Evolutionary conservation across 164 flowering plant genomes (phyloP).

Genomic region (Amborella trichopoda): DNA sequence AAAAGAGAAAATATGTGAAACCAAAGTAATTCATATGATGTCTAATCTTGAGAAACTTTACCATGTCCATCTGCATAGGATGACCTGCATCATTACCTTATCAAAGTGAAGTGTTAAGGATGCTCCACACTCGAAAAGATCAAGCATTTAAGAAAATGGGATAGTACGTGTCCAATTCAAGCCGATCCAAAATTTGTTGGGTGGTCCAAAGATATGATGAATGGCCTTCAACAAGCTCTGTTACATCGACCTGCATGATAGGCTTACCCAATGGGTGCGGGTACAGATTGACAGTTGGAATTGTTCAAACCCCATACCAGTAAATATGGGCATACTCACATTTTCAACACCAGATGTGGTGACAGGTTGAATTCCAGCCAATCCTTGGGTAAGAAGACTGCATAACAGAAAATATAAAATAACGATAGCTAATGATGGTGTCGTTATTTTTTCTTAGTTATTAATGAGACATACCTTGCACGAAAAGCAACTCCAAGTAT

Average conservation of each 20-base stretch:
- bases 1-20: too few relatives aligned
- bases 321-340: conserved; percentile 29
- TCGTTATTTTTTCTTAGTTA: background rate
- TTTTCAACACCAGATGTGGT: conserved; percentile 74
- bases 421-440: background rate
- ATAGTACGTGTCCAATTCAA: conserved; percentile 63
- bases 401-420: background rate
- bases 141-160: conserved; percentile 44
- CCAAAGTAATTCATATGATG: too few relatives aligned
- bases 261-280: background rate
- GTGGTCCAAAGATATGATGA: conserved; percentile 75
- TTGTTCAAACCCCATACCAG: background rate
- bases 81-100: background rate
- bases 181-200: conserved; percentile 51
- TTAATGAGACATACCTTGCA: conserved; percentile 50
- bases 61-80: too few relatives aligned
- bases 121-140: too few relatives aligned
- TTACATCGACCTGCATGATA: conserved; percentile 33
- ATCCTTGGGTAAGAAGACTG: conserved; percentile 83
- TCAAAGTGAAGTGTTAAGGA: background rate
- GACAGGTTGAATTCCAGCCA: conserved; percentile 92
- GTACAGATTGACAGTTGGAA: background rate
- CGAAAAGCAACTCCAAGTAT: conserved; percentile 93
- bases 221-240: conserved; percentile 25
- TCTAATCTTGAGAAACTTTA: too few relatives aligned